Percentiles rank a stretch among this genome's conserved stretches.
phyloP scores from a whole-genome alignment of 495 filamentous ascomycete species.

The Penicillium crystallinum region DNA sequence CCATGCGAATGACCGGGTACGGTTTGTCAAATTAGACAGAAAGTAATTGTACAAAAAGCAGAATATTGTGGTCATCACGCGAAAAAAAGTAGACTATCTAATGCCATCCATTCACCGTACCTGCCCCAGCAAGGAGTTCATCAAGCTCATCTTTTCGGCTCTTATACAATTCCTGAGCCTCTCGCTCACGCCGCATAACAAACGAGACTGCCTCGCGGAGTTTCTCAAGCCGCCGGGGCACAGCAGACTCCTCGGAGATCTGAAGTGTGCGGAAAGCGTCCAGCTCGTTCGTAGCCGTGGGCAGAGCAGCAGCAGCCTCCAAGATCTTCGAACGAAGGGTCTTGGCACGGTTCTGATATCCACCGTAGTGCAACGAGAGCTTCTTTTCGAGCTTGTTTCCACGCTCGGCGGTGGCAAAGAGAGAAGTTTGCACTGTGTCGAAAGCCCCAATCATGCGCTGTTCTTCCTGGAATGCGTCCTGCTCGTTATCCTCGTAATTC shows the following conservation, averaged over 20 bases:
- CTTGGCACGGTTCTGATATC: slow-evolving; percentile 84
- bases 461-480: slow-evolving; percentile 33
- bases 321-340: slow-evolving; percentile 72
- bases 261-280: slow-evolving; percentile 71
- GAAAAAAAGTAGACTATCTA: slow-evolving; percentile 17
- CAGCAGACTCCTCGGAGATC: slow-evolving; percentile 70
- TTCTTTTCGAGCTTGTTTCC: slow-evolving; percentile 91
- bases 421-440: slow-evolving; percentile 59
- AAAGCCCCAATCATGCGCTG: slow-evolving; percentile 47
- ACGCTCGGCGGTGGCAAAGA: slow-evolving; percentile 66
- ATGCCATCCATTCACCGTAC: slow-evolving; percentile 42
- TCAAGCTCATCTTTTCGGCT: slow-evolving; percentile 72
- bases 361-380: slow-evolving; percentile 78
- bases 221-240: slow-evolving; percentile 65
- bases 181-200: slow-evolving; percentile 75
- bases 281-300: slow-evolving; percentile 65
- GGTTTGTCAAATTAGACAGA: slow-evolving; percentile 13
- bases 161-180: slow-evolving; percentile 85
- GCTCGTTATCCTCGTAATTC: slow-evolving; percentile 64
- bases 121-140: slow-evolving; percentile 42
- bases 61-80: slow-evolving; percentile 15
- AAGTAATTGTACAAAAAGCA: slow-evolving; percentile 21
- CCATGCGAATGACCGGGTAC: not conserved
- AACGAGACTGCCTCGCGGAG: slow-evolving; percentile 79
- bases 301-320: slow-evolving; percentile 72